Evolutionary conservation across 176 grass and related monocot species (phyloP), one percentile per base, ranked within the genome.

Genomic region (Metroxylon sagu): DNA sequence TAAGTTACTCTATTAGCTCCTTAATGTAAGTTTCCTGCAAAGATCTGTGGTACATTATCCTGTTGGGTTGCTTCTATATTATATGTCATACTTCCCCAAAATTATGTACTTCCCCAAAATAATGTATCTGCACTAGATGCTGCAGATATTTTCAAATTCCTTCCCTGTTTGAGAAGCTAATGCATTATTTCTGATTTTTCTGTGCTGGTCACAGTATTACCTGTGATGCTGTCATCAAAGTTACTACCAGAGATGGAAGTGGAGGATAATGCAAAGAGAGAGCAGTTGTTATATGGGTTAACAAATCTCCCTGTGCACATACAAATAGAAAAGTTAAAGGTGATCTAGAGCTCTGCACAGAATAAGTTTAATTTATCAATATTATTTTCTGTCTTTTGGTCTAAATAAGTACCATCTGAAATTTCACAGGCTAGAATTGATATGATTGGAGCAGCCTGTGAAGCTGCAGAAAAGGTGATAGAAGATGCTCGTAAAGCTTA

Each of bases 221-320:
- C 92, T 71, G 87, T 96, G 25, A 90, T 97, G 92, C 75, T 90
- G n/a, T 88, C 84, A 2, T 90, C 87, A 75, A 97, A 97, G 63
- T 72, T 97, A 23, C 78, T 90, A 25, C 81, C 86, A 51, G 81
- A 90, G 62, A 96, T 88, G 80, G 87, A 96, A 83, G 62, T 77
- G 57, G 92, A 90, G 75, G 86, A 96, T 79, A 85, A 83, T 61
- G 60, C 80, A 62, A 96, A 90, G 29, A 80, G 86, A 59, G 86
- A 96, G 12, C 77, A 77, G 8, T 82, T 95, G 49, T 63, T 95
- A 58, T 83, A 80, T 68, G 80, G 80, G 31, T 87, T 90, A 68
- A 61, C 83, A 48, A 90, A 79, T 77, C 61, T 82, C 70, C 78
- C 87, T 14, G 71, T 90, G 43, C 77, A 82, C 50, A 78, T 59